Percentiles rank a stretch among this genome's conserved stretches.
Evolutionary conservation across 768 basidiomycete species (phyloP).

Genomic region (Galerina sulciceps): DNA sequence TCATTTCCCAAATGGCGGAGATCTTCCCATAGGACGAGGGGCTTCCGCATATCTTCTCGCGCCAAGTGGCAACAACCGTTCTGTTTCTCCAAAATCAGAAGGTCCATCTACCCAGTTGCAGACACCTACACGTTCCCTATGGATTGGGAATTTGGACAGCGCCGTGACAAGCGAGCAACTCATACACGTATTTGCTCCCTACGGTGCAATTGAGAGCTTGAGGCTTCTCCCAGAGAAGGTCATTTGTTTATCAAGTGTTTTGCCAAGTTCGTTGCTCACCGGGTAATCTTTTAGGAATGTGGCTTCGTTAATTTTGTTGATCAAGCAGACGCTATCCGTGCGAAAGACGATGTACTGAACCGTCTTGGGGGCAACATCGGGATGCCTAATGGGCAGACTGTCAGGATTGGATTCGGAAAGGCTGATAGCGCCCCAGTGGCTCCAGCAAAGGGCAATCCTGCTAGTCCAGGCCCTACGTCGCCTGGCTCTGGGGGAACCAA

Average conservation of each 20-base stretch:
- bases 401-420: constrained; percentile 98
- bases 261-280: constrained; percentile 1
- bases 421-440: constrained; percentile 95
- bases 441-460: constrained; percentile 76
- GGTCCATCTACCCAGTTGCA: constrained; percentile 75
- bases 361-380: constrained; percentile 93
- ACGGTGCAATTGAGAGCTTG: constrained; percentile 96
- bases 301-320: constrained; percentile 99
- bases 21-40: constrained; percentile 54
- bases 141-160: constrained; percentile 98
- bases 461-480: constrained; percentile 68
- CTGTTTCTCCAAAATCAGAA: constrained; percentile 85
- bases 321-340: constrained; percentile 92
- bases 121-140: constrained; percentile 93
- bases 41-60: constrained; percentile 70
- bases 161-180: constrained; percentile 94
- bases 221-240: constrained; percentile 97
- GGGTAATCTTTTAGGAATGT: constrained; percentile 69
- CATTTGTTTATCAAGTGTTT: constrained; percentile 14
- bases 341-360: constrained; percentile 97
- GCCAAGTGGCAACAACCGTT: constrained; percentile 69
- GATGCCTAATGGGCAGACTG: constrained; percentile 93
- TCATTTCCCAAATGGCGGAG: constrained; percentile 68
- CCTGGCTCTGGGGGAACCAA: constrained; percentile 57
- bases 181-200: constrained; percentile 93